phyloP scores from a whole-genome alignment of 169 alveolate species.

The Babesia bigemina region DNA sequence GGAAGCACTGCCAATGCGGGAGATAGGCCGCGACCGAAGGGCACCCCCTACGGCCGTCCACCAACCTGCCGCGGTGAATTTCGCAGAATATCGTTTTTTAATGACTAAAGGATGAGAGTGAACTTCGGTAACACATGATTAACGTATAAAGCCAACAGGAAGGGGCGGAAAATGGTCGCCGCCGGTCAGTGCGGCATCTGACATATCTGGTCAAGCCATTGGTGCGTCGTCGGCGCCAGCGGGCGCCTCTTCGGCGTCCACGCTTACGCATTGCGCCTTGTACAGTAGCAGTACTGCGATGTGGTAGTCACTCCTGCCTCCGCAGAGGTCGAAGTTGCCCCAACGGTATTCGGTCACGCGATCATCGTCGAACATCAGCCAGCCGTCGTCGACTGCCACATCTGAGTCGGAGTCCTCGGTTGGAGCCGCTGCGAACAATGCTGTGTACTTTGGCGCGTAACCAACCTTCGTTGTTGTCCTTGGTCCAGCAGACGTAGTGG shows the following conservation, averaged over 20 bases:
- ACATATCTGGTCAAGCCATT: too few species aligned
- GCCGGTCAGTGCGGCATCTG: too few species aligned
- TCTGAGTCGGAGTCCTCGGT: conserved; percentile 18
- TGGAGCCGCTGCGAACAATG: not conserved
- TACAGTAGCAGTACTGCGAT: conserved; percentile 84
- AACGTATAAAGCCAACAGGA: too few species aligned
- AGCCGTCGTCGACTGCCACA: conserved; percentile 54
- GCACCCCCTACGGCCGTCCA: too few species aligned
- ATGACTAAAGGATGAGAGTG: not conserved
- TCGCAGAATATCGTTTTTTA: not conserved
- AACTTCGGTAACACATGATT: not conserved
- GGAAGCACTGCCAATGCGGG: conserved; percentile 20
- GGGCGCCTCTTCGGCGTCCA: conserved; percentile 2
- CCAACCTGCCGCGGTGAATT: too few species aligned
- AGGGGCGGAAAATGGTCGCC: too few species aligned
- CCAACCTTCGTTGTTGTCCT: conserved; percentile 48
- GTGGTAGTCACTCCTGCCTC: conserved; percentile 90
- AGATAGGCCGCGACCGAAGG: too few species aligned
- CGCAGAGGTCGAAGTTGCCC: conserved; percentile 84
- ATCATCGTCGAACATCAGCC: conserved; percentile 89
- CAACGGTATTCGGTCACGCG: conserved; percentile 79
- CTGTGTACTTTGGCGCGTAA: not conserved
- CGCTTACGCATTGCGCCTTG: conserved; percentile 65
- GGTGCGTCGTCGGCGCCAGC: not conserved
- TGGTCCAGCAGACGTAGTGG: conserved; percentile 96